phyloP scores from a whole-genome alignment of 176 grass and related monocot species.

The Hsuehochloa calcarea region DNA sequence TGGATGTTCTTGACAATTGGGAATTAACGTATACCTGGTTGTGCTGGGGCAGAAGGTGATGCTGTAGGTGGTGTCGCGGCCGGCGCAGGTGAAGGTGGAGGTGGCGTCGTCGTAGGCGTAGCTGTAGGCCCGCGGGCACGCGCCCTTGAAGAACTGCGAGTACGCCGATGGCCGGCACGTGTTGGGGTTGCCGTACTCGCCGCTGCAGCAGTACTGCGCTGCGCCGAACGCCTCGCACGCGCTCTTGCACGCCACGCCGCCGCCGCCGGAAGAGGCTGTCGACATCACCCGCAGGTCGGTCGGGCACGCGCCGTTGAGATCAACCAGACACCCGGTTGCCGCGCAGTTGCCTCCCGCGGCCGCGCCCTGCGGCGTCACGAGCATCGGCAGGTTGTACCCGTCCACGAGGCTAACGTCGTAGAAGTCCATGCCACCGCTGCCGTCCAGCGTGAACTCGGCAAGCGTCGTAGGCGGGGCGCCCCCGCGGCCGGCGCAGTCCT shows the following conservation, averaged over 20 bases:
- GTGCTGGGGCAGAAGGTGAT: slow-evolving; percentile 78
- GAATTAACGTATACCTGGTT: slow-evolving; percentile 20
- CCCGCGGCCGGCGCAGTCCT: not conserved
- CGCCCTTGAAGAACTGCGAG: slow-evolving; percentile 84
- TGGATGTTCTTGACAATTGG: no score
- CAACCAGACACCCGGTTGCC: slow-evolving; percentile 41
- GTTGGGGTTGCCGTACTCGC: slow-evolving; percentile 58
- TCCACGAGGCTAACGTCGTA: slow-evolving; percentile 69
- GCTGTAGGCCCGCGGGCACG: slow-evolving; percentile 79
- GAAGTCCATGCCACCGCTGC: slow-evolving; percentile 50
- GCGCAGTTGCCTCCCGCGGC: not conserved
- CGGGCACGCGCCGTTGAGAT: slow-evolving; percentile 71
- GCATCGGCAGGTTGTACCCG: slow-evolving; percentile 60
- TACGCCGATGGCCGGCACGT: slow-evolving; percentile 64
- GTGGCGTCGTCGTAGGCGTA: slow-evolving; percentile 87
- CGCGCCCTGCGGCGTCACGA: slow-evolving; percentile 43
- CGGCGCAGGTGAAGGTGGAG: slow-evolving; percentile 77
- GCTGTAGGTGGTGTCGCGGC: slow-evolving; percentile 40
- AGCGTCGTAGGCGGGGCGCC: not conserved
- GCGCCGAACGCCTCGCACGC: slow-evolving; percentile 79
- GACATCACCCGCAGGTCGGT: slow-evolving; percentile 45
- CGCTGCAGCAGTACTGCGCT: slow-evolving; percentile 79
- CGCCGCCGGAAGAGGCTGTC: not conserved
- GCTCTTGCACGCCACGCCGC: slow-evolving; percentile 66
- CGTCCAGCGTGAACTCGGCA: slow-evolving; percentile 14